phyloP scores from a whole-genome alignment of 108 stramenopile species.

The Pelagomonas calceolata region DNA sequence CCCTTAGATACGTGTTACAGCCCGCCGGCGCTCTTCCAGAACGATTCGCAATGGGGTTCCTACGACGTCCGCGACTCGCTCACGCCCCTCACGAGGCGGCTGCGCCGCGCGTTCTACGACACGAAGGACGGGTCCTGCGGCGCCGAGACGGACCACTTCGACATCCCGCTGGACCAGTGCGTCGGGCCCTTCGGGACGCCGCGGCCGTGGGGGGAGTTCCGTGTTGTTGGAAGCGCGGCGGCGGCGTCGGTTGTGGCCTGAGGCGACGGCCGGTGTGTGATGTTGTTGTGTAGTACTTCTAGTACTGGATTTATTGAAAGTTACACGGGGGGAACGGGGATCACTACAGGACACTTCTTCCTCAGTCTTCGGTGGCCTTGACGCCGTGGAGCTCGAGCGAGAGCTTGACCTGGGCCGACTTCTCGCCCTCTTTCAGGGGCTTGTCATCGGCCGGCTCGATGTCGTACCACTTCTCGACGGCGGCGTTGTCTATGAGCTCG shows the following conservation, averaged over 20 bases:
- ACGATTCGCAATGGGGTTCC: background rate
- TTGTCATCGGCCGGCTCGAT: background rate
- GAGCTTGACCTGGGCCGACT: no score
- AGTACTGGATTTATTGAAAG: no score
- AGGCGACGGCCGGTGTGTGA: no score
- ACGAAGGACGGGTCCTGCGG: background rate
- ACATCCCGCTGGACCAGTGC: slow-evolving; percentile 25
- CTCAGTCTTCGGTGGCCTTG: no score
- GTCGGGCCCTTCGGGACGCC: slow-evolving; percentile 35
- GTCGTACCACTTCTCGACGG: background rate
- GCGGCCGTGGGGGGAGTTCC: slow-evolving; percentile 32
- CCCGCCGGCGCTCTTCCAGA: background rate
- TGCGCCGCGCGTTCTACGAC: background rate
- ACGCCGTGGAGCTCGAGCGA: no score
- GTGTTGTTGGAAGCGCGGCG: no score
- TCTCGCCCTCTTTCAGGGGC: background rate
- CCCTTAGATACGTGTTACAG: background rate
- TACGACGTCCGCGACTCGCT: background rate
- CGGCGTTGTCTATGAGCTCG: background rate
- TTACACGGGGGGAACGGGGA: no score
- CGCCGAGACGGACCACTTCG: slow-evolving; percentile 7
- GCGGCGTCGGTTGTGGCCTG: no score
- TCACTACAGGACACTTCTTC: no score
- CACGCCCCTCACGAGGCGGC: no score
- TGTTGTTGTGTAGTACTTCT: no score